Percentiles rank a stretch among this genome's conserved stretches.
Evolutionary conservation across 768 basidiomycete species (phyloP).

Genomic region (Mrakia blollopis): DNA sequence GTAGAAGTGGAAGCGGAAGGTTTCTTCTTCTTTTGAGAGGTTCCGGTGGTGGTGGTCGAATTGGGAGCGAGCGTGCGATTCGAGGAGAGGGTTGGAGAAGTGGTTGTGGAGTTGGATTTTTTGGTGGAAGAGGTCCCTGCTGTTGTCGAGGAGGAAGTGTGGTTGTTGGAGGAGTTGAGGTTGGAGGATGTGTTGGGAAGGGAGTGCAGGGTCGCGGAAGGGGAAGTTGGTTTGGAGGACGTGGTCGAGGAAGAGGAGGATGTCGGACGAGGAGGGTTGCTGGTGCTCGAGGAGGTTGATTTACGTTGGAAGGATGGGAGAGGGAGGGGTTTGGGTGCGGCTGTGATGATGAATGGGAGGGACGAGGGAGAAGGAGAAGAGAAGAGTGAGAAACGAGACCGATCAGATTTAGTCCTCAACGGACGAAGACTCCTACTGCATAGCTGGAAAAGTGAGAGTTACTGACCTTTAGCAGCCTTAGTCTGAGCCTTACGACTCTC

Average conservation of each 20-base stretch:
- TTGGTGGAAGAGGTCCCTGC: neutral
- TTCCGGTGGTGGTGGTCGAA: neutral
- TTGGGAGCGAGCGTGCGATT: neutral
- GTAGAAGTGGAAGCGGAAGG: neutral
- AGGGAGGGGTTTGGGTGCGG: neutral
- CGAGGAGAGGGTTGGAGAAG: neutral
- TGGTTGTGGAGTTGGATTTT: constrained; percentile 13
- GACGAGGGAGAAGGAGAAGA: neutral
- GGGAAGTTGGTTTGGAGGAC: constrained; percentile 15
- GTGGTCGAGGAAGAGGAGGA: constrained; percentile 10
- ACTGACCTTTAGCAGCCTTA: neutral
- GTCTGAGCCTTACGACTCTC: neutral
- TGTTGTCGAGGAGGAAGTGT: neutral
- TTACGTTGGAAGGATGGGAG: constrained; percentile 4
- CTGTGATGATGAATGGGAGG: neutral
- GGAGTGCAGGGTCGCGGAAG: neutral
- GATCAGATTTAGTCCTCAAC: neutral
- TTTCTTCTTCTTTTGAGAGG: constrained; percentile 15
- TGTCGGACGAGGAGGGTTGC: neutral
- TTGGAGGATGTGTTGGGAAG: neutral
- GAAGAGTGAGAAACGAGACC: neutral
- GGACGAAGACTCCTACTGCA: neutral
- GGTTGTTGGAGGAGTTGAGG: neutral
- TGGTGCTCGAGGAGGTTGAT: neutral
- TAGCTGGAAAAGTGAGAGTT: neutral